A percentile compares a stretch with the other conserved stretches of the same genome.
phyloP scores from a whole-genome alignment of 176 grass and related monocot species.

The Rhynchospora tenuis region DNA sequence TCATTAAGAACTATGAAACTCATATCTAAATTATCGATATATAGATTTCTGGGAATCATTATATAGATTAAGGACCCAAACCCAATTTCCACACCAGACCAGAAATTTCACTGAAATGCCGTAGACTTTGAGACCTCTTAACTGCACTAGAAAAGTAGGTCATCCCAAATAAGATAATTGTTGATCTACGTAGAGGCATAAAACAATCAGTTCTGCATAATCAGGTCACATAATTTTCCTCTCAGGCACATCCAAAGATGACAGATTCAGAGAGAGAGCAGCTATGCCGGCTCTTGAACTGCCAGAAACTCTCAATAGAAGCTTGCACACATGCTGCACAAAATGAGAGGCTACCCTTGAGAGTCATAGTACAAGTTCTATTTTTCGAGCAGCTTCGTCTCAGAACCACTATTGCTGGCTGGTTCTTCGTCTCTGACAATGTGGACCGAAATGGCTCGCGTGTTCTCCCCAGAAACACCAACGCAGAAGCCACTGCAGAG shows the following conservation, averaged over 20 bases:
- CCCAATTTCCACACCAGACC: background rate
- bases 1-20: background rate
- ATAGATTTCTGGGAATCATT: no score
- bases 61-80: no score
- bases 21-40: background rate
- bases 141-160: background rate
- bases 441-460: conserved; percentile 27
- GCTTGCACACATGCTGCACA: conserved; percentile 88
- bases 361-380: conserved; percentile 80
- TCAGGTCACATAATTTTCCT: background rate
- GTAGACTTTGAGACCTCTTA: background rate
- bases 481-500: conserved; percentile 10
- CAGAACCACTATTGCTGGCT: conserved; percentile 55
- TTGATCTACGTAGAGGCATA: background rate
- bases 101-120: background rate
- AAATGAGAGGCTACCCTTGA: conserved; percentile 77
- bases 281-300: conserved; percentile 78
- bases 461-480: conserved; percentile 18
- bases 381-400: conserved; percentile 92
- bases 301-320: conserved; percentile 89
- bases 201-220: background rate
- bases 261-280: conserved; percentile 68
- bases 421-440: conserved; percentile 60
- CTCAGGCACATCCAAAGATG: conserved; percentile 74
- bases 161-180: background rate